These are phyloP conservation scores for Penicillium brasilianum DNA, from an alignment of 2,329 filamentous ascomycete genomes.

Conservation along the genomic window DNA sequence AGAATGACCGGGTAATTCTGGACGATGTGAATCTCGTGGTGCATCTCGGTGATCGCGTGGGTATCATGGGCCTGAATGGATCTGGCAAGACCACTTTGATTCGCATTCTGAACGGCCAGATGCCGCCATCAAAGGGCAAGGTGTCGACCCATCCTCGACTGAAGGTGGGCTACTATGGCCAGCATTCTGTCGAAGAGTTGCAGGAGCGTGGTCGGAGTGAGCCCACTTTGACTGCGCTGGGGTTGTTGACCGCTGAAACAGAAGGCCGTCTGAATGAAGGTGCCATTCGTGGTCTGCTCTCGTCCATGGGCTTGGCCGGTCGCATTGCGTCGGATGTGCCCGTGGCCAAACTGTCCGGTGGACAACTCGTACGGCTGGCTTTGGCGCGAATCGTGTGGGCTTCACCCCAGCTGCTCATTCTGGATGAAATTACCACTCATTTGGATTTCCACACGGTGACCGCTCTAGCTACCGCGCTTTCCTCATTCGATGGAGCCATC, in stretches of 20 bases:
- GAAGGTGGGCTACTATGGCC: slow-evolving; percentile 76
- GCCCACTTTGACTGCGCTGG: slow-evolving; percentile 66
- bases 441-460: slow-evolving; percentile 81
- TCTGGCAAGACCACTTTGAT: slow-evolving; percentile 81
- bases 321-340: slow-evolving; percentile 75
- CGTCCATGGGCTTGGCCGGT: slow-evolving; percentile 72
- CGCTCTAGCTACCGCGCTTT: slow-evolving; percentile 69
- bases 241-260: slow-evolving; percentile 63
- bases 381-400: slow-evolving; percentile 72
- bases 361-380: slow-evolving; percentile 72
- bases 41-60: slow-evolving; percentile 74
- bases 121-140: slow-evolving; percentile 64
- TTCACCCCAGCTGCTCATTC: slow-evolving; percentile 72
- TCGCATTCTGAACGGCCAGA: slow-evolving; percentile 67
- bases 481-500: slow-evolving; percentile 73
- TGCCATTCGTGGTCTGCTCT: slow-evolving; percentile 68
- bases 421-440: slow-evolving; percentile 85
- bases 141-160: slow-evolving; percentile 71
- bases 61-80: slow-evolving; percentile 79
- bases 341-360: slow-evolving; percentile 74
- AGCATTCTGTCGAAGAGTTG: slow-evolving; percentile 75
- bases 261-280: slow-evolving; percentile 65
- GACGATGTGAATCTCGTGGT: slow-evolving; percentile 71
- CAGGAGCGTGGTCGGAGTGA: slow-evolving; percentile 60
- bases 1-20: slow-evolving; percentile 55